Conservation (phyloP, 139 green algal species). For the Spirogloea muscicola region DNA sequence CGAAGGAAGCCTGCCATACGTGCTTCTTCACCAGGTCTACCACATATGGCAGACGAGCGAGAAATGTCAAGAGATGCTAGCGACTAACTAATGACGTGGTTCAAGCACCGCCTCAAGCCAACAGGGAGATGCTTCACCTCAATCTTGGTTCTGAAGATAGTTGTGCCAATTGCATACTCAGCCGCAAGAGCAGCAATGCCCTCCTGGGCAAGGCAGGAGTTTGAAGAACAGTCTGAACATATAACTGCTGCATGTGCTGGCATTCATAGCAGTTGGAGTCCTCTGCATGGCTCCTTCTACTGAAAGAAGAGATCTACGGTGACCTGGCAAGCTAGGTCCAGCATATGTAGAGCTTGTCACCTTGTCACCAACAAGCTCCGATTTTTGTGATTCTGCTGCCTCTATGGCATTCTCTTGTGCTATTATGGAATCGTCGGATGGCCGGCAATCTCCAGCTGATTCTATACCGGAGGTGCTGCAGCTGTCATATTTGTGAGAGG, state of each 20-base stretch:
- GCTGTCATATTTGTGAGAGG: no score
- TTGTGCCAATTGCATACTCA: conserved; percentile 33
- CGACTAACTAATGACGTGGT: neutral
- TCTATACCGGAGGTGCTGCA: conserved; percentile 3
- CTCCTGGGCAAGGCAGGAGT: conserved; percentile 16
- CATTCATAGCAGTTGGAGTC: neutral
- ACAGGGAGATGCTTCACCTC: neutral
- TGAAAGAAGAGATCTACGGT: neutral
- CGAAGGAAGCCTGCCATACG: neutral
- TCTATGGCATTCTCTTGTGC: conserved; percentile 41
- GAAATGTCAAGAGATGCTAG: neutral
- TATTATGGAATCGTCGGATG: conserved; percentile 41
- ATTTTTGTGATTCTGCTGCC: conserved; percentile 22
- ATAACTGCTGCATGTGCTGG: neutral
- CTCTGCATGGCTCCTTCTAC: neutral
- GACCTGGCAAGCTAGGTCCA: neutral
- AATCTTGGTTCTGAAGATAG: conserved; percentile 28
- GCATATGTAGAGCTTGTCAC: neutral
- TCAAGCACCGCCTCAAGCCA: neutral
- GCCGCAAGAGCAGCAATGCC: conserved; percentile 16
- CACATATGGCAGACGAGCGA: neutral
- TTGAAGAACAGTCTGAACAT: neutral
- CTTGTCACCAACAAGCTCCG: conserved; percentile 46
- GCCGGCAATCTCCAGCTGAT: conserved; percentile 4
- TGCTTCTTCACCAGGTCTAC: neutral